These are phyloP conservation scores for Syzygium malaccense DNA, from an alignment of 441 rosid species.

Conservation along the genomic window DNA sequence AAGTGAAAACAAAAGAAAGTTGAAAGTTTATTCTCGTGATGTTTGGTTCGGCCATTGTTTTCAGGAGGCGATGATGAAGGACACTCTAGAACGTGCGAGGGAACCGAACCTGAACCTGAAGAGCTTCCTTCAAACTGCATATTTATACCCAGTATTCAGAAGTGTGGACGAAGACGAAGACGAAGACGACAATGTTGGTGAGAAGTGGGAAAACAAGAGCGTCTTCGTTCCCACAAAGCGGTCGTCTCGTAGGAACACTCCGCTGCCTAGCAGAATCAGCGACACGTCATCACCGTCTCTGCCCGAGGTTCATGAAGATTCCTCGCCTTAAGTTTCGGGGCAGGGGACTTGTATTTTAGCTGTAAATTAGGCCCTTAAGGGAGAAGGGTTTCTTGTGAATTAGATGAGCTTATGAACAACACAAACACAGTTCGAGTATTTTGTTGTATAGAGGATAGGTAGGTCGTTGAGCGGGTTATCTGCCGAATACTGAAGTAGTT, in stretches of 20 bases:
- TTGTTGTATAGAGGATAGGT: neutral
- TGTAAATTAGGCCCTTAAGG: neutral
- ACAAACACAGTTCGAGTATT: neutral
- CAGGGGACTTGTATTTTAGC: neutral
- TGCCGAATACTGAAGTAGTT: neutral
- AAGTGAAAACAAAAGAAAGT: neutral
- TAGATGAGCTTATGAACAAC: neutral
- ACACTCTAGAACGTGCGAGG: constrained; percentile 68
- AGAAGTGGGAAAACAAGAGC: constrained; percentile 37
- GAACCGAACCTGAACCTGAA: constrained; percentile 74
- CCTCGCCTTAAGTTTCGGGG: neutral
- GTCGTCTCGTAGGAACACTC: constrained; percentile 73
- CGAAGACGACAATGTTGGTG: constrained; percentile 7
- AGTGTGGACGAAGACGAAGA: constrained; percentile 27
- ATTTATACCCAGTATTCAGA: constrained; percentile 71
- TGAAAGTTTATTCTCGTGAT: neutral
- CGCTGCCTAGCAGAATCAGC: constrained; percentile 65
- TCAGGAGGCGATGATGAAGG: constrained; percentile 98
- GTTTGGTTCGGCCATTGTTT: constrained; percentile 1
- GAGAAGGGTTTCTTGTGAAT: neutral
- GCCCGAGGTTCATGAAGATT: constrained; percentile 22
- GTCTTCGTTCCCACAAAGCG: constrained; percentile 77
- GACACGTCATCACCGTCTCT: constrained; percentile 50
- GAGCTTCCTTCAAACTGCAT: constrained; percentile 66
- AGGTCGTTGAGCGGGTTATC: neutral